A percentile compares a stretch with the other conserved stretches of the same genome.
Evolutionary conservation across 768 basidiomycete genomes (phyloP).

Genomic region (Russula earlei): DNA sequence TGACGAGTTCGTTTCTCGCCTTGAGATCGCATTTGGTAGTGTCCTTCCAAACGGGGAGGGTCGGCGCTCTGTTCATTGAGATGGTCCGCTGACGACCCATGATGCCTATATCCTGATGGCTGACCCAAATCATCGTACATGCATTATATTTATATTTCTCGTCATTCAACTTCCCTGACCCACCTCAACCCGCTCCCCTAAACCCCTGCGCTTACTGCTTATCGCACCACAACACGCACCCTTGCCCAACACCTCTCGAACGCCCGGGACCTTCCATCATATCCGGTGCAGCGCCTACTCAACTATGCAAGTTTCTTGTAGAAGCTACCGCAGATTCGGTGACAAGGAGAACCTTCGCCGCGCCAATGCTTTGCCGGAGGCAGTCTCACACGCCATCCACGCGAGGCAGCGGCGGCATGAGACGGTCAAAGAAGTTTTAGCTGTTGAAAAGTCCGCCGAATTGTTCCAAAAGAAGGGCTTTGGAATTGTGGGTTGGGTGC

Average conservation of each 20-base stretch:
- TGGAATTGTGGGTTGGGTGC: too few relatives aligned
- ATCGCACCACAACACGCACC: conserved; percentile 55
- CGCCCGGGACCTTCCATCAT: conserved; percentile 89
- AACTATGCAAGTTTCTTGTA: conserved; percentile 77
- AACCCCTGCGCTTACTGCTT: conserved; percentile 52
- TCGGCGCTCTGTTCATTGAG: conserved; percentile 53
- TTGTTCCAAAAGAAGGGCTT: too few relatives aligned
- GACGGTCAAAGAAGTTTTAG: conserved; percentile 74
- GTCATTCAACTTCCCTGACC: conserved; percentile 63
- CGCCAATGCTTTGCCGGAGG: conserved; percentile 56
- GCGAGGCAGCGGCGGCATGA: conserved; percentile 68
- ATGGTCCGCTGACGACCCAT: too few relatives aligned
- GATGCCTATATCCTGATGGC: not conserved
- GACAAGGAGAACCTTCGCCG: conserved; percentile 50
- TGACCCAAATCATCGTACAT: conserved; percentile 54
- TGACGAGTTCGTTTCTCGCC: conserved; percentile 50
- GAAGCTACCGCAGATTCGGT: conserved; percentile 57
- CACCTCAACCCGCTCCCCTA: conserved; percentile 46
- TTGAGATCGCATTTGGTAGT: conserved; percentile 56
- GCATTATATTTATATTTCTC: conserved; percentile 73
- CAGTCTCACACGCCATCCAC: conserved; percentile 66
- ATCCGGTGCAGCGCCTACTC: conserved; percentile 97
- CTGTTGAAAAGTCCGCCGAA: too few relatives aligned
- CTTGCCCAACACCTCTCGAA: conserved; percentile 66
- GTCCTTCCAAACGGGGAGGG: conserved; percentile 62